Evolutionary conservation across 2,329 filamentous ascomycete genomes (phyloP).

Genomic region (Endoconidiophora polonica): DNA sequence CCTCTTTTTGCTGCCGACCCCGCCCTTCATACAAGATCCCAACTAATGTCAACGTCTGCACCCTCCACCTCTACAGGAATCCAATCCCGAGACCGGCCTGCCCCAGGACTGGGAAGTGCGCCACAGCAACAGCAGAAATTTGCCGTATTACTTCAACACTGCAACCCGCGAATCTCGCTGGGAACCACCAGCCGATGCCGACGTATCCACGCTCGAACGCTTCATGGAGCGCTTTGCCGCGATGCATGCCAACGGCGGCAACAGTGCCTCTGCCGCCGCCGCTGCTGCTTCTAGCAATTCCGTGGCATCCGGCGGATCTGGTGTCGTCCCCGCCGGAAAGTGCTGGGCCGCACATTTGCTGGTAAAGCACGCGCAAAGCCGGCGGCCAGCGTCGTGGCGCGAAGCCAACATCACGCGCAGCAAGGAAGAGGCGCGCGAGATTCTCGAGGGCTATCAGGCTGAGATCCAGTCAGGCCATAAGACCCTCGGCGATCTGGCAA

Average conservation of each 20-base stretch:
- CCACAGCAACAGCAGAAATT: conserved; percentile 94
- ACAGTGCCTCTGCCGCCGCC: conserved; percentile 19
- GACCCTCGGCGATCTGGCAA: conserved; percentile 66
- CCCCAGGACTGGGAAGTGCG: conserved; percentile 87
- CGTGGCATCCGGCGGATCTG: background rate
- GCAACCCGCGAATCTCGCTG: conserved; percentile 76
- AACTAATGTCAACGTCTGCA: background rate
- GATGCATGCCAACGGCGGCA: conserved; percentile 37
- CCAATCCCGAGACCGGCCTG: conserved; percentile 49
- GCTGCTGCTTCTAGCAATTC: background rate
- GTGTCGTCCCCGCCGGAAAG: conserved; percentile 49
- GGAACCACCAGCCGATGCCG: conserved; percentile 79
- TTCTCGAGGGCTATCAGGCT: conserved; percentile 58
- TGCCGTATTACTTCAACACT: conserved; percentile 96
- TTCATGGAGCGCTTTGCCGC: conserved; percentile 66
- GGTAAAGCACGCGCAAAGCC: conserved; percentile 80
- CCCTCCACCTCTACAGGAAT: conserved; percentile 4
- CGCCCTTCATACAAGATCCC: background rate
- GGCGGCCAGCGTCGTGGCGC: conserved; percentile 83
- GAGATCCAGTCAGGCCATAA: conserved; percentile 56
- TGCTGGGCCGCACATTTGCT: conserved; percentile 87
- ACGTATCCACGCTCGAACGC: conserved; percentile 79
- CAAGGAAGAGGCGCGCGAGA: conserved; percentile 70
- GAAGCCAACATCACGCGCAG: conserved; percentile 73
- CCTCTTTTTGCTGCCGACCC: background rate